These are phyloP conservation scores for Parachaetomium inaequale DNA, from an alignment of 495 filamentous ascomycete genomes.

Conservation along the genomic window DNA sequence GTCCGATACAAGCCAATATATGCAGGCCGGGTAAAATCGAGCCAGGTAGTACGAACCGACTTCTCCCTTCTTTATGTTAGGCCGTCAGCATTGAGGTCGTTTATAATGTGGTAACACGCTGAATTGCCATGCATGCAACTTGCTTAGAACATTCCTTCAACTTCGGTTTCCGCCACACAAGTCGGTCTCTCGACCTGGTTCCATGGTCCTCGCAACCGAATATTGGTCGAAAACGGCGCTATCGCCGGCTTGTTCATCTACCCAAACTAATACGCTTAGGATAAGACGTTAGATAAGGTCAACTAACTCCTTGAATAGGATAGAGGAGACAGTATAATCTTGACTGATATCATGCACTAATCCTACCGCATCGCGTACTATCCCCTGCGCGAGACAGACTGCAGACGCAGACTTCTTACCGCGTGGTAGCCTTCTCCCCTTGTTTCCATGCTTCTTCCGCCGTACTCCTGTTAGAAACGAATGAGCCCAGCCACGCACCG, in stretches of 20 bases:
- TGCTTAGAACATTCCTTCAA: neutral
- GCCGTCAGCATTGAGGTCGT: neutral
- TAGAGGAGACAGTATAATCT: too few relatives aligned
- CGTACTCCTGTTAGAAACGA: neutral
- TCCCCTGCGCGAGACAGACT: neutral
- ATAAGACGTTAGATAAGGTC: too few relatives aligned
- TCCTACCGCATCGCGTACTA: too few relatives aligned
- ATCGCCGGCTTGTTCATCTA: too few relatives aligned
- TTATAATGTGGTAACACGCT: neutral
- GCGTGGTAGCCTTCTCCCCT: neutral
- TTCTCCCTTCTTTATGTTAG: neutral
- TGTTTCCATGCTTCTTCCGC: too few relatives aligned
- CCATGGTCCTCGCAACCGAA: neutral
- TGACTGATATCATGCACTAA: neutral
- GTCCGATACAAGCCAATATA: neutral
- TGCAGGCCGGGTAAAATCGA: constrained; percentile 6
- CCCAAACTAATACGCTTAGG: too few relatives aligned
- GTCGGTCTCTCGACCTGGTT: neutral
- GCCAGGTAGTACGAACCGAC: neutral
- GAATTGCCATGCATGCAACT: neutral
- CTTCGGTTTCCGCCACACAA: neutral
- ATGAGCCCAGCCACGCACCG: too few relatives aligned
- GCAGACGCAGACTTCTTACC: neutral
- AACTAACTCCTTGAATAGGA: too few relatives aligned
- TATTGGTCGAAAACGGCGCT: too few relatives aligned